Percentiles rank a stretch among this genome's conserved stretches.
Evolutionary conservation across 2,329 filamentous ascomycete genomes (phyloP).

Genomic region (Exophiala viscosa): DNA sequence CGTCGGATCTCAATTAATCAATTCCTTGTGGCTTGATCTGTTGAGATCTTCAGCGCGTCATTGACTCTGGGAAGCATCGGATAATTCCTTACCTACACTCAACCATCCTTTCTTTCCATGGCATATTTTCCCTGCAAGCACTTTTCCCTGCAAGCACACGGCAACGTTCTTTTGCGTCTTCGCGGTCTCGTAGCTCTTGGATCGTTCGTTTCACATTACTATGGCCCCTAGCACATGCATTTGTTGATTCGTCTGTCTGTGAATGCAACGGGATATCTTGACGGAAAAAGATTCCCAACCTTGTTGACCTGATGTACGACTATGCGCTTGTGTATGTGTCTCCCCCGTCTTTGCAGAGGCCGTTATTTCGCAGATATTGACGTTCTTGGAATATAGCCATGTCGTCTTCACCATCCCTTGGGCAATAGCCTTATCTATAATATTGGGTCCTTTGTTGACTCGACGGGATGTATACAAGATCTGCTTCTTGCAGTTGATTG

Average conservation of each 20-base stretch:
- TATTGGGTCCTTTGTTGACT: constrained; percentile 61
- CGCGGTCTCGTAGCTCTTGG: neutral
- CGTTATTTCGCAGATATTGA: neutral
- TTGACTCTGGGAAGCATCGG: too few relatives aligned
- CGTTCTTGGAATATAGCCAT: constrained; percentile 46
- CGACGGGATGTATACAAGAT: constrained; percentile 62
- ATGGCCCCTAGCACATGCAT: neutral
- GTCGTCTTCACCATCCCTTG: constrained; percentile 65
- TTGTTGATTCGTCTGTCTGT: neutral
- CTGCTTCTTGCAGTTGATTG: constrained; percentile 58
- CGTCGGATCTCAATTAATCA: neutral
- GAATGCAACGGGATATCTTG: neutral
- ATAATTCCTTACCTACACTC: too few relatives aligned
- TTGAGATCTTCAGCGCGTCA: too few relatives aligned
- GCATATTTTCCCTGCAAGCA: too few relatives aligned
- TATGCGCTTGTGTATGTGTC: constrained; percentile 60
- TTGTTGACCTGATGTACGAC: constrained; percentile 36
- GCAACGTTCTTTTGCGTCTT: too few relatives aligned
- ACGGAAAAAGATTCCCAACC: neutral
- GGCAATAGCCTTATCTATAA: constrained; percentile 55
- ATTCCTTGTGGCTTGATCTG: neutral
- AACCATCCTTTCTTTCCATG: neutral
- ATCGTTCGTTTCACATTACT: neutral
- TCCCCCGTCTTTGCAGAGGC: neutral
- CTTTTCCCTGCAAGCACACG: too few relatives aligned